phyloP scores from a whole-genome alignment of 2,329 filamentous ascomycete species.

The Fusarium solani-melongenae region DNA sequence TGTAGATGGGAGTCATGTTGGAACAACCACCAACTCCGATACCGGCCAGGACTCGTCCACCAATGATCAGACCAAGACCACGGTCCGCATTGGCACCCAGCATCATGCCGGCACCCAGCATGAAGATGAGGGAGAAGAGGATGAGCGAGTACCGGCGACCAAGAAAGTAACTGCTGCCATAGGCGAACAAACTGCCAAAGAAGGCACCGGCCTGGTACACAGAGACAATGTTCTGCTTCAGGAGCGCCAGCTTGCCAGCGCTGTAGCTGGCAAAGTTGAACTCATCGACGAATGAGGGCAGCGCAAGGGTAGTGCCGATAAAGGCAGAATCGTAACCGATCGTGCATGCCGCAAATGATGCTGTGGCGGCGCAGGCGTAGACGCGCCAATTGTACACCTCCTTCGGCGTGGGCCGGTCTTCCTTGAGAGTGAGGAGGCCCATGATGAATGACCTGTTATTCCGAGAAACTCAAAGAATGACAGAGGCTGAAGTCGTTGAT shows the following conservation, averaged over 20 bases:
- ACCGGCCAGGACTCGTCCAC: slow-evolving; percentile 71
- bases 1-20: slow-evolving; percentile 72
- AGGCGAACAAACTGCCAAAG: slow-evolving; percentile 80
- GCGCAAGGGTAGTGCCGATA: slow-evolving; percentile 79
- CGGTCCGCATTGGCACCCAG: slow-evolving; percentile 70
- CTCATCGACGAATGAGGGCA: slow-evolving; percentile 75
- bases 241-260: slow-evolving; percentile 61
- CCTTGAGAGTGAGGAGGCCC: slow-evolving; percentile 62
- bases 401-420: slow-evolving; percentile 67
- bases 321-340: slow-evolving; percentile 78
- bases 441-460: slow-evolving; percentile 41
- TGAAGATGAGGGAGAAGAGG: slow-evolving; percentile 71
- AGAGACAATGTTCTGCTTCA: slow-evolving; percentile 82
- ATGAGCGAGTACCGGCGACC: slow-evolving; percentile 74
- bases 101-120: slow-evolving; percentile 78
- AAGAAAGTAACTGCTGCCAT: slow-evolving; percentile 72
- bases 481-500: neutral
- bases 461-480: neutral
- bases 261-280: slow-evolving; percentile 70
- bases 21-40: slow-evolving; percentile 72
- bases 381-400: slow-evolving; percentile 72
- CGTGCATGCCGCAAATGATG: slow-evolving; percentile 67
- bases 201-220: slow-evolving; percentile 87
- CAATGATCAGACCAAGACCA: slow-evolving; percentile 73
- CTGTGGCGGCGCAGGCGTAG: slow-evolving; percentile 64